Percentiles rank a stretch among this genome's conserved stretches.
Evolutionary conservation across 1,139 yeast genomes (phyloP).

Genomic region (Pichia sp.): DNA sequence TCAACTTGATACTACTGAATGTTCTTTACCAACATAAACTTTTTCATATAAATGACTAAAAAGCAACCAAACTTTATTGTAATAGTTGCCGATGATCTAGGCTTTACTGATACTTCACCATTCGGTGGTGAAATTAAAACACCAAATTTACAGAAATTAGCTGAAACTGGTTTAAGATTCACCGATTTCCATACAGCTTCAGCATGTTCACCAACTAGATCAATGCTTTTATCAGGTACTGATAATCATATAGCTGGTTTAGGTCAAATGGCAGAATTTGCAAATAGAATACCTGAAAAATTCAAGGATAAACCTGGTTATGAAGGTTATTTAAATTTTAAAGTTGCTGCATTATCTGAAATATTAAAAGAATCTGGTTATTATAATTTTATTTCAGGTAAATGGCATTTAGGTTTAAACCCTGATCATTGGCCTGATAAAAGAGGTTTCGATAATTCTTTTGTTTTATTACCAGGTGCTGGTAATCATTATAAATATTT

Average conservation of each 20-base stretch:
- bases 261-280: conserved; percentile 53
- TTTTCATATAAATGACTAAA: too few species aligned
- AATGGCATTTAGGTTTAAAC: conserved; percentile 51
- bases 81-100: conserved; percentile 57
- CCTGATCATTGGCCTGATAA: conserved; percentile 44
- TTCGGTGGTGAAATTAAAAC: conserved; percentile 56
- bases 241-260: conserved; percentile 57
- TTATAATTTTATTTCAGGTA: conserved; percentile 46
- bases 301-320: conserved; percentile 47
- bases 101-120: conserved; percentile 50
- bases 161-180: conserved; percentile 39
- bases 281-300: conserved; percentile 32
- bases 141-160: conserved; percentile 43
- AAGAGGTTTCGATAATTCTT: conserved; percentile 46
- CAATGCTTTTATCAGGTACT: conserved; percentile 55
- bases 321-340: conserved; percentile 47
- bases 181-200: conserved; percentile 60
- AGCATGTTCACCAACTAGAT: conserved; percentile 59
- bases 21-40: too few species aligned
- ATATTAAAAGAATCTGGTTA: conserved; percentile 43
- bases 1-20: too few species aligned
- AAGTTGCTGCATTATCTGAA: conserved; percentile 49
- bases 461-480: conserved; percentile 49
- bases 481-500: conserved; percentile 50
- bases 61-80: conserved; percentile 42